Evolutionary conservation across 768 basidiomycete species (phyloP), one percentile per base, ranked within the genome.

Genomic region (Butyriboletus loyo): DNA sequence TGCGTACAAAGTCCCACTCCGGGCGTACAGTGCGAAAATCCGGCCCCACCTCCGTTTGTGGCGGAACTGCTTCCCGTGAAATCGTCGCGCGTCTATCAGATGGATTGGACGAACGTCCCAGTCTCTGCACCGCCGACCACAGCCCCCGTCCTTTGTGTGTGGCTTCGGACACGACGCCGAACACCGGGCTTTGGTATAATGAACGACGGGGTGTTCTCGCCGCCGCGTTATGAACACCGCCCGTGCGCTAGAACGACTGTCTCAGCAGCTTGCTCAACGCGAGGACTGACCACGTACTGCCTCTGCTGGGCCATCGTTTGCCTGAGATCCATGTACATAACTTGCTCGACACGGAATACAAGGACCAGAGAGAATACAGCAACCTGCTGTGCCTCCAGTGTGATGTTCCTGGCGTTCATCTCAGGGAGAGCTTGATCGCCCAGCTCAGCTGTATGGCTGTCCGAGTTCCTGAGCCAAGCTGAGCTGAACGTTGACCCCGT

Each of bases 91-190:
- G 62, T 52, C 57, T 54, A 58, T 61, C 52, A 53, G 32, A 11
- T 7, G 10, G 21, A 28, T n/a, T 28, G 14, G 46, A 17, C n/a
- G 27, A 24, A 50, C 56, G 52, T 40, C 49, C 55, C 34, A 43
- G 21, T 21, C 30, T n/a, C 32, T 44, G 48, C 58, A 61, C 59
- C 32, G 63, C 55, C 38, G 15, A 35, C 19, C 53, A 64, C 65
- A 50, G 63, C 62, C 64, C 64, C 21, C 22, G 9, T 32, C 31
- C 14, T 21, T 14, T 30, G 11, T 43, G 27, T 28, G 5, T 14
- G 27, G n/a, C 25, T 28, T 42, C 41, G 28, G 25, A 42, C 41
- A 28, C 27, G 41, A 28, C 40, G 40, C 17, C 24, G 22, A 17
- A 10, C 39, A 24, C 17, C 38, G 17, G 17, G 24, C n/a, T 11